phyloP scores from a whole-genome alignment of 768 basidiomycete species.

The Lactifluus pinguis region DNA sequence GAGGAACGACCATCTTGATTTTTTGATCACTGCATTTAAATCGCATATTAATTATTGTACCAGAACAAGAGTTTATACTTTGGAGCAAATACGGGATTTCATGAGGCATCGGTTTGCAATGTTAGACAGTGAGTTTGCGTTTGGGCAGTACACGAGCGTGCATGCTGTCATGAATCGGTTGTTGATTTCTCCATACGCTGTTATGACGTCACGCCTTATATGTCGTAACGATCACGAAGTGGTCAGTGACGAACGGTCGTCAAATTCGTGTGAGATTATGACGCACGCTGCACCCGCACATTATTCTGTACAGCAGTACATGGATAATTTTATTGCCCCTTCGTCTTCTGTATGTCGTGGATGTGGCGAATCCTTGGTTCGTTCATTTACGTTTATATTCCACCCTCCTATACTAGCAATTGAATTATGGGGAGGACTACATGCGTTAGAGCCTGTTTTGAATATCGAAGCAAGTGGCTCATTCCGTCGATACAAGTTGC shows the following conservation, averaged over 20 bases:
- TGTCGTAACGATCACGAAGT: background rate
- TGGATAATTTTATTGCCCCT: no score
- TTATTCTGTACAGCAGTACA: no score
- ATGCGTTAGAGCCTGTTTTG: background rate
- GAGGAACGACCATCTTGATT: no score
- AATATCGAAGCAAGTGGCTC: background rate
- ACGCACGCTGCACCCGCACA: no score
- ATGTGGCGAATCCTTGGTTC: background rate
- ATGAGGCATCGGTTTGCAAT: background rate
- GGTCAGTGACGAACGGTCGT: background rate
- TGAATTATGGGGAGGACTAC: background rate
- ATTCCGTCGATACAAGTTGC: background rate
- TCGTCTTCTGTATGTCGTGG: background rate
- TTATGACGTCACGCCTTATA: background rate
- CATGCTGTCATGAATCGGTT: background rate
- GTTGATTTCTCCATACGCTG: background rate
- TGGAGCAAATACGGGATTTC: background rate
- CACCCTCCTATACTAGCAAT: background rate
- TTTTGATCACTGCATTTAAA: background rate
- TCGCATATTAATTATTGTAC: background rate
- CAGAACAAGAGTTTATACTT: background rate
- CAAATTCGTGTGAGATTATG: no score
- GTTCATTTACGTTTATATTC: background rate
- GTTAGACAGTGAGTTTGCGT: background rate
- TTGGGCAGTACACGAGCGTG: background rate